phyloP scores from a whole-genome alignment of 2,329 filamentous ascomycete species.

The Colletotrichum lindemuthianum region DNA sequence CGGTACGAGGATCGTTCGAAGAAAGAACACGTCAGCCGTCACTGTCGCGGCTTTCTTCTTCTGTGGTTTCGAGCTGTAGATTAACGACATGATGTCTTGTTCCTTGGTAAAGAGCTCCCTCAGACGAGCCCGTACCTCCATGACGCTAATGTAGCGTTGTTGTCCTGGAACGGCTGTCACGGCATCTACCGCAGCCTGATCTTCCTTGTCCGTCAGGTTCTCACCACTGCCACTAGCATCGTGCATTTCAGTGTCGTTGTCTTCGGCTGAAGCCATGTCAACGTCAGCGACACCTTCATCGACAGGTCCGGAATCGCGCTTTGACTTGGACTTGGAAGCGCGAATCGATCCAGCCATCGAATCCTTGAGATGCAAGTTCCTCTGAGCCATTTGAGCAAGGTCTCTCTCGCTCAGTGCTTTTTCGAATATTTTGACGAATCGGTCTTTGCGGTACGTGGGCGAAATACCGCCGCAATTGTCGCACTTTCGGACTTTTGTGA shows the following conservation, averaged over 20 bases:
- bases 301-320: constrained; percentile 51
- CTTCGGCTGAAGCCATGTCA: constrained; percentile 58
- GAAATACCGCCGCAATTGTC: constrained; percentile 74
- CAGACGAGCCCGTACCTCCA: constrained; percentile 84
- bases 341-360: constrained; percentile 62
- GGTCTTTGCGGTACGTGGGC: constrained; percentile 87
- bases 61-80: constrained; percentile 81
- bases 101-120: constrained; percentile 87
- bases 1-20: constrained; percentile 85
- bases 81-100: constrained; percentile 81
- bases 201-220: constrained; percentile 53
- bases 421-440: constrained; percentile 93
- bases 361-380: constrained; percentile 73
- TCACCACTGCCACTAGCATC: constrained; percentile 58
- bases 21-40: constrained; percentile 93
- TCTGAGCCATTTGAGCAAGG: constrained; percentile 78
- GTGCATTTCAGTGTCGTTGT: constrained; percentile 53
- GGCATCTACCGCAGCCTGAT: constrained; percentile 46
- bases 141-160: constrained; percentile 83
- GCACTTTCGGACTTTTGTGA: constrained; percentile 77
- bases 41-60: constrained; percentile 66
- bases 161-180: constrained; percentile 45
- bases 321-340: constrained; percentile 42
- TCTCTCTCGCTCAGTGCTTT: constrained; percentile 81
- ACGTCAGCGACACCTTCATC: constrained; percentile 80